Percentiles rank a stretch among this genome's conserved stretches.
Evolutionary conservation across 2,329 filamentous ascomycete genomes (phyloP).

Genomic region (Magnaporthales sp.): DNA sequence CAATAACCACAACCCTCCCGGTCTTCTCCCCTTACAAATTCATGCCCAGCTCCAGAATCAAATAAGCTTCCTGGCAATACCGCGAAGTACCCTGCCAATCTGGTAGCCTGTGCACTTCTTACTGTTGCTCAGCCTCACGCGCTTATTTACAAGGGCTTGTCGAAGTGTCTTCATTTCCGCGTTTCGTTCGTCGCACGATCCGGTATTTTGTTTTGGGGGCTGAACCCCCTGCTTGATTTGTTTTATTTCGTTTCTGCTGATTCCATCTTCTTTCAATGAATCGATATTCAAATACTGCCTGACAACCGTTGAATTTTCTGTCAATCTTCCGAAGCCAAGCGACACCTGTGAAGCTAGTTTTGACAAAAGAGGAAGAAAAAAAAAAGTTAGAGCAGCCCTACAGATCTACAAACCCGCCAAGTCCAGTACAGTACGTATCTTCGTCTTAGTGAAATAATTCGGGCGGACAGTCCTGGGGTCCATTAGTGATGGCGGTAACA

Average conservation of each 20-base stretch:
- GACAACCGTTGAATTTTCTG: not conserved
- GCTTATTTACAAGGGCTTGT: not conserved
- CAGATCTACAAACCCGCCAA: not conserved
- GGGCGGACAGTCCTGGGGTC: no score
- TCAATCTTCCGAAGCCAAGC: not conserved
- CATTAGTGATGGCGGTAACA: not conserved
- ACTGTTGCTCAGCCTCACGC: not conserved
- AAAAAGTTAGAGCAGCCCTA: not conserved
- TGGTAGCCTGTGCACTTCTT: not conserved
- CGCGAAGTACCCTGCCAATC: not conserved
- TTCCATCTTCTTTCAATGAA: not conserved
- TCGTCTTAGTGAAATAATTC: no score
- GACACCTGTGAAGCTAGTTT: not conserved
- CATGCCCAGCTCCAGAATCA: not conserved
- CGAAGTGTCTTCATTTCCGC: not conserved
- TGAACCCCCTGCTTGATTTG: not conserved
- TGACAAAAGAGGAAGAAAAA: not conserved
- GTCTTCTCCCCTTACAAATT: not conserved
- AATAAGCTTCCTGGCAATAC: not conserved
- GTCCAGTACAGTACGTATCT: not conserved
- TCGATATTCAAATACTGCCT: not conserved
- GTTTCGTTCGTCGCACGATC: not conserved
- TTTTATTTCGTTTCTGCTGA: not conserved
- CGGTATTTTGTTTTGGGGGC: not conserved
- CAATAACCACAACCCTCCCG: not conserved